A percentile compares a stretch with the other conserved stretches of the same genome.
phyloP scores from a whole-genome alignment of 1,284 basidiomycete species.

The Fomitiporia mediterranea region DNA sequence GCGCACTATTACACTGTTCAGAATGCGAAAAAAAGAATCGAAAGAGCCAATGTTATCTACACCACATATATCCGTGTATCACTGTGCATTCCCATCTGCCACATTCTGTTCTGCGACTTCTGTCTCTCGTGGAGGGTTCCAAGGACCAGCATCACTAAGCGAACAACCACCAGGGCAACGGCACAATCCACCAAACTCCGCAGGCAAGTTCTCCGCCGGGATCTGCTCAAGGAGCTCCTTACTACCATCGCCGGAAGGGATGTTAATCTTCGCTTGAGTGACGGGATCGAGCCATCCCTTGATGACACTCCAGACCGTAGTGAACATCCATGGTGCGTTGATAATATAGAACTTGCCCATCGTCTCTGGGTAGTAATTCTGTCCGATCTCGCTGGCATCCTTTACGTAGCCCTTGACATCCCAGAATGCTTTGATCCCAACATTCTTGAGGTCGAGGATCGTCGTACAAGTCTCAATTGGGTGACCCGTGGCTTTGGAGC shows the following conservation, averaged over 20 bases:
- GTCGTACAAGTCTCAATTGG: slow-evolving; percentile 98
- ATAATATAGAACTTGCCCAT: slow-evolving; percentile 98
- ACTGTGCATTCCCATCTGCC: background rate
- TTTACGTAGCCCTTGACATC: slow-evolving; percentile 91
- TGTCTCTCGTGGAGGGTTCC: slow-evolving; percentile 56
- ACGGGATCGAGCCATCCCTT: slow-evolving; percentile 96
- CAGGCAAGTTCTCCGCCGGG: slow-evolving; percentile 77
- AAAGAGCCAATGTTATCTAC: background rate
- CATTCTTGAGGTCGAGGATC: slow-evolving; percentile 88
- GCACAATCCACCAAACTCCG: slow-evolving; percentile 83
- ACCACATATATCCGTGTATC: too few relatives aligned
- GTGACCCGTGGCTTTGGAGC: slow-evolving; percentile 67
- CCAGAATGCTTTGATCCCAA: slow-evolving; percentile 83
- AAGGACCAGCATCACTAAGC: slow-evolving; percentile 89
- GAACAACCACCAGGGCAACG: slow-evolving; percentile 69
- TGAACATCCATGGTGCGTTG: slow-evolving; percentile 92
- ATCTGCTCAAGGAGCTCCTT: slow-evolving; percentile 78
- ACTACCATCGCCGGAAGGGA: slow-evolving; percentile 61
- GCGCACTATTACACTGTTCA: background rate
- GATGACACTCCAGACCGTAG: slow-evolving; percentile 82
- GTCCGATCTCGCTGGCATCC: slow-evolving; percentile 77
- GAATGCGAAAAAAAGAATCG: background rate
- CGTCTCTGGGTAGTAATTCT: slow-evolving; percentile 89
- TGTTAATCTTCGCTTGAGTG: slow-evolving; percentile 89
- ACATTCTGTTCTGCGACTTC: background rate